These are phyloP conservation scores for Westerdykella sp. DNA, from an alignment of 2,329 filamentous ascomycete genomes.

Conservation along the genomic window DNA sequence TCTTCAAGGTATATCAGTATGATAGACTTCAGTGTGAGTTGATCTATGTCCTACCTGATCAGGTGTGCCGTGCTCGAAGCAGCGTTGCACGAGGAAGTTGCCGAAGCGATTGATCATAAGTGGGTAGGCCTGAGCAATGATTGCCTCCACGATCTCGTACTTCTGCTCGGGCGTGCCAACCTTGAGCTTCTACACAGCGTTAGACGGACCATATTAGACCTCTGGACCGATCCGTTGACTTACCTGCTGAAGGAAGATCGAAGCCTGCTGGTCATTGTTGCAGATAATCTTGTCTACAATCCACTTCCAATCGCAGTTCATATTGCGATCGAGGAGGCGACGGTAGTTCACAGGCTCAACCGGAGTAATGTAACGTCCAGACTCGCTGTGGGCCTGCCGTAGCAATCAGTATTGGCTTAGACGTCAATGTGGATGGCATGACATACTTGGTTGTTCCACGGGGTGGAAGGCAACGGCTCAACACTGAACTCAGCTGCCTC, in stretches of 20 bases:
- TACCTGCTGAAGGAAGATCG: conserved; percentile 88
- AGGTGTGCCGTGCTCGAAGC: conserved; percentile 94
- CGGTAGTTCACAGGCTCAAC: conserved; percentile 95
- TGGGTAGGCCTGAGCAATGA: conserved; percentile 88
- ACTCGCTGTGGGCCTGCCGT: conserved; percentile 21
- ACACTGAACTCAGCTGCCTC: conserved; percentile 43
- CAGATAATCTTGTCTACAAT: conserved; percentile 99
- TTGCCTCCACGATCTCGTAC: conserved; percentile 93
- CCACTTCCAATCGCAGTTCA: conserved; percentile 98
- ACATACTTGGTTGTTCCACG: conserved; percentile 37
- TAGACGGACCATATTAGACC: not conserved
- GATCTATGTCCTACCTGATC: conserved; percentile 53
- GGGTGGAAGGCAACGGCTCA: conserved; percentile 25
- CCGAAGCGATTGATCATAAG: conserved; percentile 98
- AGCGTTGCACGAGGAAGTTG: conserved; percentile 96
- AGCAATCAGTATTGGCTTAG: conserved; percentile 4
- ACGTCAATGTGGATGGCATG: not conserved
- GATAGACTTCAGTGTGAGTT: not conserved
- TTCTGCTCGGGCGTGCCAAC: conserved; percentile 93
- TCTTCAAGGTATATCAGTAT: conserved; percentile 21
- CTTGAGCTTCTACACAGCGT: conserved; percentile 68
- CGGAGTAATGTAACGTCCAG: conserved; percentile 61
- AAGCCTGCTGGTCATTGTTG: conserved; percentile 98
- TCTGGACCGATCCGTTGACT: not conserved
- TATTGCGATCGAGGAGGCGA: conserved; percentile 86